Evolutionary conservation across 495 filamentous ascomycete genomes (phyloP), one percentile per base, ranked within the genome.

Genomic region (Neurospora africana): DNA sequence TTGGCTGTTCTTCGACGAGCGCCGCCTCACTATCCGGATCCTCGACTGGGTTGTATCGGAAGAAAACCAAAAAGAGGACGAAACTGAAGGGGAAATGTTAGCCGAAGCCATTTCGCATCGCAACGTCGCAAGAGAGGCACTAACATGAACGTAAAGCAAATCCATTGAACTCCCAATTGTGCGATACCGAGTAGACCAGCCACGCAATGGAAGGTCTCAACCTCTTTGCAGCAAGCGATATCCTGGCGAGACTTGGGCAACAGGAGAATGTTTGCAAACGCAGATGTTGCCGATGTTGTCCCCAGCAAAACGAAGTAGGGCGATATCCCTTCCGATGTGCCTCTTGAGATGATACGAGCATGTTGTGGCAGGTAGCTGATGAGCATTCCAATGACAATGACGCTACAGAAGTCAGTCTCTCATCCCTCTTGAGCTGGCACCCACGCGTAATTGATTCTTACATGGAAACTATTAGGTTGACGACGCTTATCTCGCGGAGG

Each of bases 301-400:
- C 96, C 95, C 33, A 99, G 90, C 21, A 98, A 89, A 72, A 99
- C 88, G 76, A 97, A 99, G 77, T 93, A 92, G 4, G 95, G 95
- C 37, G 93, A 97, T 69, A 99, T 95, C 67, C 95, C 95, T 82
- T 94, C 93, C n/a, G 96, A 97, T 65, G 92, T 94, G 68, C 91
- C 89, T 40, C 93, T 89, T 53, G 86, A 81, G 74, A 97, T 92
- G 83, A 99, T 98, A 72, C 94, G 92, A 79, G 90, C 84, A 80
- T 98, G 95, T 80, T 99, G 95, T 2, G 95, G 96, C 36, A 97
- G 88, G 81, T 99, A 99, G 72, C 95, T 98, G 72, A 95, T 79
- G 70, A 98, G 83, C 80, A 99, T 96, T 68, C 96, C 95, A 76
- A 97, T 77, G 76, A 98, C 84, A 74, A 99, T 92, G 75, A 97